Percentiles rank a stretch among this genome's conserved stretches.
Conservation (phyloP, 2,329 filamentous ascomycete genomes). For the Ophiostoma pallidulum region DNA sequence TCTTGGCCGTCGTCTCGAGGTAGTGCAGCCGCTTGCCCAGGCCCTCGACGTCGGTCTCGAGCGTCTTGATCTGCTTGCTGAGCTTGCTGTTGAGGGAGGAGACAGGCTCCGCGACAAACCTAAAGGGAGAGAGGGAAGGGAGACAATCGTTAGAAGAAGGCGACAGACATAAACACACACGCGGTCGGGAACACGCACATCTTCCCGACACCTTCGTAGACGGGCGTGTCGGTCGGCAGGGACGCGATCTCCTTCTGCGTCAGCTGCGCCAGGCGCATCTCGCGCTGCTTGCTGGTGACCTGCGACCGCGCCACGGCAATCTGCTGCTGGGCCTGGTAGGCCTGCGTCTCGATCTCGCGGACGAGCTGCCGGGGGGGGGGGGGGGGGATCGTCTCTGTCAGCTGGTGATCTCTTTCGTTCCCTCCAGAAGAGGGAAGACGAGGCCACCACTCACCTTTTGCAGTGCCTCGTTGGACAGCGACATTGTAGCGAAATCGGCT, state of each 20-base stretch:
- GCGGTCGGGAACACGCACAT: slow-evolving; percentile 52
- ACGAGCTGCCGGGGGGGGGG: slow-evolving; percentile 51
- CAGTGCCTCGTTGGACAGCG: slow-evolving; percentile 85
- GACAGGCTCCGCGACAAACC: slow-evolving; percentile 78
- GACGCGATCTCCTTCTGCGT: slow-evolving; percentile 75
- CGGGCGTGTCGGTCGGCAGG: slow-evolving; percentile 63
- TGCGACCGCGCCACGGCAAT: slow-evolving; percentile 78
- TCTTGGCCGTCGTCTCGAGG: slow-evolving; percentile 89
- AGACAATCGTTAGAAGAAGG: too few relatives aligned
- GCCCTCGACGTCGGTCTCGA: slow-evolving; percentile 69
- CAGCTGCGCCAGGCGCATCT: slow-evolving; percentile 79
- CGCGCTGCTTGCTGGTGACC: slow-evolving; percentile 75
- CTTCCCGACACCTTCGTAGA: slow-evolving; percentile 95
- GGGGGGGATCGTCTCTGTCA: not conserved
- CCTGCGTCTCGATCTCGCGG: slow-evolving; percentile 88
- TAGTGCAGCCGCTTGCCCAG: slow-evolving; percentile 86
- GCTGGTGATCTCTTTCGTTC: slow-evolving; percentile 1
- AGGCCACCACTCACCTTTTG: too few relatives aligned
- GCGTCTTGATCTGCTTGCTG: slow-evolving; percentile 59
- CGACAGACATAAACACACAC: too few relatives aligned
- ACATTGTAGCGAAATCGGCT: slow-evolving; percentile 50
- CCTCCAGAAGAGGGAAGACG: slow-evolving; percentile 15
- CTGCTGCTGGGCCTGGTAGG: slow-evolving; percentile 81
- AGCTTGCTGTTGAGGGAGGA: slow-evolving; percentile 67
- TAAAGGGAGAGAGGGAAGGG: slow-evolving; percentile 32